Conservation (phyloP, 768 basidiomycete genomes). For the Lactifluus hygrophoroides region DNA sequence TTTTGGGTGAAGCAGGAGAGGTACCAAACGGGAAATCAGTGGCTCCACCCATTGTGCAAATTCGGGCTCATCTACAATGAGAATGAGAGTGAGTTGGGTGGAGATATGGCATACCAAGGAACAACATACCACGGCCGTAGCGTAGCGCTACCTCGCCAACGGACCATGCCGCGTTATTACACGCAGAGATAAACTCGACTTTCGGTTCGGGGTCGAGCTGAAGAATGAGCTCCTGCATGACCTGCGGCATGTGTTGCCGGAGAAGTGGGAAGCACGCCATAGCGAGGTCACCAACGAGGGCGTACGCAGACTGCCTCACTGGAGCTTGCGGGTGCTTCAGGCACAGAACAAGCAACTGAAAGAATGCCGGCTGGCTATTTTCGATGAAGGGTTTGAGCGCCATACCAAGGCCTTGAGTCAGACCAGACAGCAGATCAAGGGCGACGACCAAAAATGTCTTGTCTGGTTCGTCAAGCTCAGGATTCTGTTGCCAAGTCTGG, state of each 20-base stretch:
- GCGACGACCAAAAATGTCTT: constrained; percentile 96
- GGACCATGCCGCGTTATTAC: constrained; percentile 99
- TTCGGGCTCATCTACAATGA: constrained; percentile 57
- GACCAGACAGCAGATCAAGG: constrained; percentile 90
- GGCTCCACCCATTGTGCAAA: constrained; percentile 90
- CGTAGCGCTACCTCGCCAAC: constrained; percentile 96
- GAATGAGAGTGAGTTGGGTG: background rate
- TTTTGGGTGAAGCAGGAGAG: constrained; percentile 86
- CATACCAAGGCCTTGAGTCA: constrained; percentile 88
- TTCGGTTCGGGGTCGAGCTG: constrained; percentile 93
- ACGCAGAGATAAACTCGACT: constrained; percentile 90
- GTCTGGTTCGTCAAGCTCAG: constrained; percentile 91
- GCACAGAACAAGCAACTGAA: constrained; percentile 78
- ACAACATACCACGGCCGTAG: constrained; percentile 63
- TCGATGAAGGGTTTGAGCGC: constrained; percentile 66
- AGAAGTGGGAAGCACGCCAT: constrained; percentile 90
- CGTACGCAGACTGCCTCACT: constrained; percentile 93
- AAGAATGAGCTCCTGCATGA: constrained; percentile 82
- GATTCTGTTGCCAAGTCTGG: constrained; percentile 80
- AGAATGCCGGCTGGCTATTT: constrained; percentile 62
- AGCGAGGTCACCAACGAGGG: constrained; percentile 96
- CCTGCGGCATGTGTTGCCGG: constrained; percentile 74
- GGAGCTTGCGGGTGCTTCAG: constrained; percentile 94
- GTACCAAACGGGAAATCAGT: constrained; percentile 81
- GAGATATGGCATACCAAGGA: background rate